These are phyloP conservation scores for Eutrema heterophyllum DNA, from an alignment of 345 rosid species.

Conservation along the genomic window DNA sequence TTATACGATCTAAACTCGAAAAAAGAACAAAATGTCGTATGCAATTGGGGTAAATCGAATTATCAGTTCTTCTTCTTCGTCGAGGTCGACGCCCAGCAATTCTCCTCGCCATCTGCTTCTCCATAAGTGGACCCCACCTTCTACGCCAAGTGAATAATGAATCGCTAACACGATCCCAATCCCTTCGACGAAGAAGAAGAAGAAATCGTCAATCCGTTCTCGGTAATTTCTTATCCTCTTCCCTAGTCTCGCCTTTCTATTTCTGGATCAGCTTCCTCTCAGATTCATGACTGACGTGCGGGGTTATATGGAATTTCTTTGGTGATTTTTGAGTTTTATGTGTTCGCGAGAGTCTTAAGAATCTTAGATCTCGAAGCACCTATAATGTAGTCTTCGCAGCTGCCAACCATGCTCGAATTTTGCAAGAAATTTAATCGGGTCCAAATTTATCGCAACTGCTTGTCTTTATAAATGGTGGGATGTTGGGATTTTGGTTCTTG, in stretches of 20 bases:
- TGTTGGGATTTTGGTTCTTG: neutral
- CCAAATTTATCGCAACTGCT: neutral
- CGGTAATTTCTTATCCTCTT: conserved; percentile 33
- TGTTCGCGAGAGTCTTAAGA: neutral
- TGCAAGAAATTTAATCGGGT: neutral
- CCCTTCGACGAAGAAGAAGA: conserved; percentile 68
- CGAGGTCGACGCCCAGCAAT: too few relatives aligned
- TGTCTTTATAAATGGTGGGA: too few relatives aligned
- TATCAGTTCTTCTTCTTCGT: too few relatives aligned
- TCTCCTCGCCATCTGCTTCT: too few relatives aligned
- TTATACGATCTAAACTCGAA: too few relatives aligned
- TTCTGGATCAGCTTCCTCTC: neutral
- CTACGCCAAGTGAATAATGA: conserved; percentile 33
- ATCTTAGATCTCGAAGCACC: neutral
- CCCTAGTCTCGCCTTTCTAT: neutral
- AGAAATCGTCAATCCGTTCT: conserved; percentile 72
- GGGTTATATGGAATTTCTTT: neutral
- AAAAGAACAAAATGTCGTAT: too few relatives aligned
- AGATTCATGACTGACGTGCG: neutral
- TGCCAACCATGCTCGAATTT: too few relatives aligned
- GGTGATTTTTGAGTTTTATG: neutral
- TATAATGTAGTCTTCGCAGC: too few relatives aligned
- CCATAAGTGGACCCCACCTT: too few relatives aligned
- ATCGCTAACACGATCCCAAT: conserved; percentile 77
- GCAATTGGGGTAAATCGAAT: too few relatives aligned